Conservation (phyloP, 495 filamentous ascomycete species). For the Neurospora sp. region DNA sequence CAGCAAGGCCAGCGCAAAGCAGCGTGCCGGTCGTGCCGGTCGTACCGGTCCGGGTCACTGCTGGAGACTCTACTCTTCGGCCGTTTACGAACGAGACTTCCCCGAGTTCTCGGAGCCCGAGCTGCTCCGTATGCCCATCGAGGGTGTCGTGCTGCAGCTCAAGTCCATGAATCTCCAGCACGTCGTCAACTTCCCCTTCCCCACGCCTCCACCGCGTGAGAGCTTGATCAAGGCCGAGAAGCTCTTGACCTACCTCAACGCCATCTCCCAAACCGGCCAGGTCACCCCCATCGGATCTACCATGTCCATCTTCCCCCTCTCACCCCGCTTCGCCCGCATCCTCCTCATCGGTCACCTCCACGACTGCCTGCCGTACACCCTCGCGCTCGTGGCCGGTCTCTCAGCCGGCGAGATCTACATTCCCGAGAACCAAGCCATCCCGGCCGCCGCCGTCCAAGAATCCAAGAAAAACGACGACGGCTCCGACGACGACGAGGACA, state of each 20-base stretch:
- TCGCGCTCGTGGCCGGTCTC: slow-evolving; percentile 79
- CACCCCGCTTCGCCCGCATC: slow-evolving; percentile 85
- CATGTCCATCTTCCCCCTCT: slow-evolving; percentile 80
- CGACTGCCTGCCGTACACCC: slow-evolving; percentile 73
- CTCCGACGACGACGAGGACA: slow-evolving; percentile 12
- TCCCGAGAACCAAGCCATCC: slow-evolving; percentile 68
- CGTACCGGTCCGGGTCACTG: slow-evolving; percentile 94
- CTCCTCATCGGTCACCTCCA: slow-evolving; percentile 77
- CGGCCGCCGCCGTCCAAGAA: slow-evolving; percentile 27
- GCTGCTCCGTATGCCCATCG: slow-evolving; percentile 84
- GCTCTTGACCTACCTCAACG: slow-evolving; percentile 64
- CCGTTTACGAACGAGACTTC: slow-evolving; percentile 88
- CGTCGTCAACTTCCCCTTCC: slow-evolving; percentile 94
- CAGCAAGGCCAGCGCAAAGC: slow-evolving; percentile 90
- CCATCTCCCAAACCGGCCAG: slow-evolving; percentile 55
- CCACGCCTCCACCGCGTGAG: slow-evolving; percentile 74
- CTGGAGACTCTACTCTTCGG: slow-evolving; percentile 87
- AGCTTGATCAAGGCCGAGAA: slow-evolving; percentile 80
- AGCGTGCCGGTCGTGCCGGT: slow-evolving; percentile 89
- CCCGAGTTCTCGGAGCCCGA: slow-evolving; percentile 78
- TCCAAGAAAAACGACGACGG: slow-evolving; percentile 8
- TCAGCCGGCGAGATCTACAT: slow-evolving; percentile 84
- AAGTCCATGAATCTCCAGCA: slow-evolving; percentile 91
- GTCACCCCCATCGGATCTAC: slow-evolving; percentile 67
- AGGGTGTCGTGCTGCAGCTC: slow-evolving; percentile 84